phyloP scores from a whole-genome alignment of 768 basidiomycete species.

The Mycena leptocephala region DNA sequence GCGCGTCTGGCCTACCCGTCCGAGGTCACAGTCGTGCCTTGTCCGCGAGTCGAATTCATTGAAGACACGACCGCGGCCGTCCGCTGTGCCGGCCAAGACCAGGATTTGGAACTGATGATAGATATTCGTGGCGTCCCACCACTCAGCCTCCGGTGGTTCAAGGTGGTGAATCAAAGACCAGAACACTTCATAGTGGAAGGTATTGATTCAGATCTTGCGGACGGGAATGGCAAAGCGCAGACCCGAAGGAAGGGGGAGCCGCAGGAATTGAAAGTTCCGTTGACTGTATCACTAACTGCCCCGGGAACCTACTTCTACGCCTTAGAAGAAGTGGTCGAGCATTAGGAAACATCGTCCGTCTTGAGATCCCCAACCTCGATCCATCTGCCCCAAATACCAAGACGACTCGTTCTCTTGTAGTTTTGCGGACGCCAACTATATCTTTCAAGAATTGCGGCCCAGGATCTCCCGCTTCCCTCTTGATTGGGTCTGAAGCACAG shows the following conservation, averaged over 20 bases:
- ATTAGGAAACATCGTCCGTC: conserved; percentile 81
- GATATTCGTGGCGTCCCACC: conserved; percentile 84
- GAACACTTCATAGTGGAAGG: conserved; percentile 89
- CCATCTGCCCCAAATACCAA: conserved; percentile 56
- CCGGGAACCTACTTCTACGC: conserved; percentile 82
- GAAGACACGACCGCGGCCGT: conserved; percentile 56
- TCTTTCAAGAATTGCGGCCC: conserved; percentile 84
- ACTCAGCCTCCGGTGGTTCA: conserved; percentile 84
- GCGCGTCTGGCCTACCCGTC: conserved; percentile 79
- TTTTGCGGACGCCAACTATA: conserved; percentile 80
- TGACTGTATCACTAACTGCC: conserved; percentile 74
- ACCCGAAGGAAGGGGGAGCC: conserved; percentile 50
- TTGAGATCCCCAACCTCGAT: conserved; percentile 41
- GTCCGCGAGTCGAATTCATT: conserved; percentile 83
- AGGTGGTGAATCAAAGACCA: conserved; percentile 74
- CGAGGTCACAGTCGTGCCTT: conserved; percentile 84
- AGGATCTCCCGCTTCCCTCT: conserved; percentile 78
- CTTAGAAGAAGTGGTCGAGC: conserved; percentile 90
- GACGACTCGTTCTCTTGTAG: conserved; percentile 73
- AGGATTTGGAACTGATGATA: conserved; percentile 71
- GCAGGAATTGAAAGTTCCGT: conserved; percentile 77
- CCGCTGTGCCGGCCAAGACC: conserved; percentile 81
- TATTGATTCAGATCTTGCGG: conserved; percentile 55
- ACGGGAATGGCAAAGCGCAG: conserved; percentile 32
- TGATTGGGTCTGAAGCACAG: conserved; percentile 78